phyloP scores from a whole-genome alignment of 2,329 filamentous ascomycete species.

The Coniella vitis region DNA sequence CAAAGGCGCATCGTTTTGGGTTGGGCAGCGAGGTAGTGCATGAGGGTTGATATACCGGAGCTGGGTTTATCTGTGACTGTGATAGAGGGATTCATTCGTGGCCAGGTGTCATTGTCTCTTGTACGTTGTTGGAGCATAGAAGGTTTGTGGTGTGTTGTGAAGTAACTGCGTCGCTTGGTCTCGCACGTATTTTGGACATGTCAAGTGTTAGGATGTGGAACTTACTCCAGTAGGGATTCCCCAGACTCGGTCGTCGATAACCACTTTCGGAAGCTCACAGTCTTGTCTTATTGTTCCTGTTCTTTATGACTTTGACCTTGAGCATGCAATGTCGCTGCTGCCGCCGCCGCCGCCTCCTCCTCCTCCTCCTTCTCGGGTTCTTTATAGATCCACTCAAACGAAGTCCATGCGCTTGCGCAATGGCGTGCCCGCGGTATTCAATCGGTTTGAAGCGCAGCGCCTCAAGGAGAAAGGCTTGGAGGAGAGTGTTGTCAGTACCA shows the following conservation, averaged over 20 bases:
- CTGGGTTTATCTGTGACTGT: constrained; percentile 36
- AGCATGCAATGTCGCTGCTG: background rate
- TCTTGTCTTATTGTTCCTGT: background rate
- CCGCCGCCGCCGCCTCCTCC: background rate
- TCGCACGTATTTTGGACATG: too few relatives aligned
- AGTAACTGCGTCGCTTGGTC: too few relatives aligned
- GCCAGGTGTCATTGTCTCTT: constrained; percentile 21
- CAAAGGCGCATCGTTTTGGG: constrained; percentile 13
- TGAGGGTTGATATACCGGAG: constrained; percentile 40
- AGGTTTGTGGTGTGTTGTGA: too few relatives aligned
- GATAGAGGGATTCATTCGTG: too few relatives aligned
- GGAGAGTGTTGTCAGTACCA: background rate
- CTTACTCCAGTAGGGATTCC: constrained; percentile 11
- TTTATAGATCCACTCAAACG: constrained; percentile 12
- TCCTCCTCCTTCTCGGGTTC: background rate
- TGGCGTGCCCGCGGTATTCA: constrained; percentile 7
- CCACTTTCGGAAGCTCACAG: constrained; percentile 6
- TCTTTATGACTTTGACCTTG: too few relatives aligned
- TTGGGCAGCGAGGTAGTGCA: constrained; percentile 30
- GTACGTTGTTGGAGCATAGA: background rate
- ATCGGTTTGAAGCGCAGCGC: constrained; percentile 8
- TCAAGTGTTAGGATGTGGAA: background rate
- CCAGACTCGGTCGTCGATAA: constrained; percentile 9
- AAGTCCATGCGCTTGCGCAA: constrained; percentile 8
- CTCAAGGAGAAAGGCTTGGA: constrained; percentile 13